Evolutionary conservation across 306 rosid species (phyloP).

Genomic region (Canavalia gladiata): DNA sequence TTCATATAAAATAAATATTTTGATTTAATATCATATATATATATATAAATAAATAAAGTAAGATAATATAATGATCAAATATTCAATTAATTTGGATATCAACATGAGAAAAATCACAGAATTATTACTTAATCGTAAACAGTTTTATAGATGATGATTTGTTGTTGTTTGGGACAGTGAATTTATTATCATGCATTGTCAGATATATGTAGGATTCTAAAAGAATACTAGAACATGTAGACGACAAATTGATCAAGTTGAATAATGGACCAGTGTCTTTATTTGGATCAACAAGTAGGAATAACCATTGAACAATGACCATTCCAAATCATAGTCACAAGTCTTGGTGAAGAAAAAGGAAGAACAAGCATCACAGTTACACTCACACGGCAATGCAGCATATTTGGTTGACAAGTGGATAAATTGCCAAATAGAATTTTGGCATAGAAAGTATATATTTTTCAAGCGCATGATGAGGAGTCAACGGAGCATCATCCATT

Average conservation of each 20-base stretch:
- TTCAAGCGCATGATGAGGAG: background rate
- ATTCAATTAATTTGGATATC: background rate
- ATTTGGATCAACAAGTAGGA: constrained; percentile 2
- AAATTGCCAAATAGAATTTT: constrained; percentile 1
- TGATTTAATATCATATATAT: no score
- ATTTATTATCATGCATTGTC: background rate
- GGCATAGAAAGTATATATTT: background rate
- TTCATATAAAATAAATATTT: no score
- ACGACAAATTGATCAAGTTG: constrained; percentile 20
- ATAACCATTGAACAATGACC: background rate
- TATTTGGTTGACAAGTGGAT: constrained; percentile 34
- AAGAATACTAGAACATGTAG: background rate
- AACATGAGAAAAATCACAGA: background rate
- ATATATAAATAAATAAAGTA: no score
- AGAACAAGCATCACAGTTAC: background rate
- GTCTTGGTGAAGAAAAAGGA: constrained; percentile 18
- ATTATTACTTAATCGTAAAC: background rate
- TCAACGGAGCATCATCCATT: background rate
- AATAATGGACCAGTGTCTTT: constrained; percentile 8
- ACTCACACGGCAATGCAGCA: background rate
- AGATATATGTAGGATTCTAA: background rate
- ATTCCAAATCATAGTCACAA: background rate
- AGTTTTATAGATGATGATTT: background rate
- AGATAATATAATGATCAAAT: background rate
- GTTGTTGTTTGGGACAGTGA: background rate